Evolutionary conservation across 1,284 basidiomycete species (phyloP).

Genomic region (Singerocomus rubriflavus): DNA sequence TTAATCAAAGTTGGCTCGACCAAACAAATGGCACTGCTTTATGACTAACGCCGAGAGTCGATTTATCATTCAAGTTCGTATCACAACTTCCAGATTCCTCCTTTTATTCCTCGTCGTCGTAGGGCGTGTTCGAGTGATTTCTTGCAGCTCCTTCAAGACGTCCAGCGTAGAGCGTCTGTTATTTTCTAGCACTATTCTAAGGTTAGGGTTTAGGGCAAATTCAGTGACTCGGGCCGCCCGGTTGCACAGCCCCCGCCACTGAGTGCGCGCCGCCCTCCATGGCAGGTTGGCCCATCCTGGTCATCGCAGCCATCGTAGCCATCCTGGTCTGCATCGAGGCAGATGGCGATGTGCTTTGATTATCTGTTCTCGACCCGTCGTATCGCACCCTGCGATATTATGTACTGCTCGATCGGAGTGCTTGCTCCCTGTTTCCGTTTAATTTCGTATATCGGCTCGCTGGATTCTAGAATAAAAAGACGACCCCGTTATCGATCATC

Average conservation of each 20-base stretch:
- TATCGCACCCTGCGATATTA: too few species aligned
- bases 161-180: too few species aligned
- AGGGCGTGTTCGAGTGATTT: slow-evolving; percentile 15
- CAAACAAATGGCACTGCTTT: slow-evolving; percentile 29
- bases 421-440: slow-evolving; percentile 4
- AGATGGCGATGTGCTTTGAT: slow-evolving; percentile 8
- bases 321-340: too few species aligned
- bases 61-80: slow-evolving; percentile 14
- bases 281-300: slow-evolving; percentile 1
- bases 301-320: too few species aligned
- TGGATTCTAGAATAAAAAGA: slow-evolving; percentile 8
- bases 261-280: slow-evolving; percentile 19
- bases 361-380: background rate
- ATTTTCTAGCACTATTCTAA: slow-evolving; percentile 16
- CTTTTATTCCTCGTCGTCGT: background rate
- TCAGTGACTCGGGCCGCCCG: background rate
- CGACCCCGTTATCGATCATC: slow-evolving; percentile 18
- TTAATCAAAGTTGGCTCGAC: slow-evolving; percentile 26
- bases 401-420: background rate
- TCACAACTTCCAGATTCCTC: slow-evolving; percentile 12
- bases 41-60: slow-evolving; percentile 17
- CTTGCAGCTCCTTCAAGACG: too few species aligned
- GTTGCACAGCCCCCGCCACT: slow-evolving; percentile 20
- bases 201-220: slow-evolving; percentile 24
- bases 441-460: slow-evolving; percentile 6